A percentile compares a stretch with the other conserved stretches of the same genome.
Conservation (phyloP, 2,329 filamentous ascomycete genomes). For the Colletotrichum incanum region DNA sequence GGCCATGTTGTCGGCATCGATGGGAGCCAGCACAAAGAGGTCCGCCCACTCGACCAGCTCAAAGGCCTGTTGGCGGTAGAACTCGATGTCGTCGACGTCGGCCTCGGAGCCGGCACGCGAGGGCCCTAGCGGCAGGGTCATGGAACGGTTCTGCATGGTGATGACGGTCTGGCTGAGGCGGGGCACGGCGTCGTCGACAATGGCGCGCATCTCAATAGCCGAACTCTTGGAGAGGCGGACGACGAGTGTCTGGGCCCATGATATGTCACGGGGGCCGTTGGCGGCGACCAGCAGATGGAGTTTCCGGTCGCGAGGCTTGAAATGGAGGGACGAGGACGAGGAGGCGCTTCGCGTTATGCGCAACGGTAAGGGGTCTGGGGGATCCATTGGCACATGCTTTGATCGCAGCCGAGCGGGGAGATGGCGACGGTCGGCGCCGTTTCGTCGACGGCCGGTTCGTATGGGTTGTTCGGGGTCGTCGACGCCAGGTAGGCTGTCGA, state of each 20-base stretch:
- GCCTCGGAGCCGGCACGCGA: constrained; percentile 51
- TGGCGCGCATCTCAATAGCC: constrained; percentile 73
- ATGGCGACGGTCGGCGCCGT: constrained; percentile 18
- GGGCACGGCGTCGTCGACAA: constrained; percentile 77
- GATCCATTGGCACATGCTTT: constrained; percentile 37
- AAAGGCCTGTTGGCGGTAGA: constrained; percentile 68
- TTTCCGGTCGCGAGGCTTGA: constrained; percentile 58
- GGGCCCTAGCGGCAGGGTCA: constrained; percentile 50
- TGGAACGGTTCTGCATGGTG: constrained; percentile 70
- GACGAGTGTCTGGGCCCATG: constrained; percentile 77
- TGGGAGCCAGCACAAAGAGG: constrained; percentile 85
- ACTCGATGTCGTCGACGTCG: constrained; percentile 65
- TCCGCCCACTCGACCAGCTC: constrained; percentile 91
- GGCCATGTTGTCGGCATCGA: constrained; percentile 87
- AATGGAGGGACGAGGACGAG: constrained; percentile 56
- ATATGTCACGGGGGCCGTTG: constrained; percentile 76
- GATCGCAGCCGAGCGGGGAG: not conserved
- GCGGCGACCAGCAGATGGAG: constrained; percentile 76
- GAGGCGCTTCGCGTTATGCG: constrained; percentile 46
- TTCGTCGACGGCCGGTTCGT: constrained; percentile 4
- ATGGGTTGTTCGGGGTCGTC: not conserved
- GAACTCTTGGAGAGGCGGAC: constrained; percentile 77
- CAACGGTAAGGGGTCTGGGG: constrained; percentile 40
- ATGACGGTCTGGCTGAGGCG: constrained; percentile 75
- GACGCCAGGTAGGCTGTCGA: not conserved